Conservation (phyloP, 2,329 filamentous ascomycete genomes). For the Monosporascus cannonballus region DNA sequence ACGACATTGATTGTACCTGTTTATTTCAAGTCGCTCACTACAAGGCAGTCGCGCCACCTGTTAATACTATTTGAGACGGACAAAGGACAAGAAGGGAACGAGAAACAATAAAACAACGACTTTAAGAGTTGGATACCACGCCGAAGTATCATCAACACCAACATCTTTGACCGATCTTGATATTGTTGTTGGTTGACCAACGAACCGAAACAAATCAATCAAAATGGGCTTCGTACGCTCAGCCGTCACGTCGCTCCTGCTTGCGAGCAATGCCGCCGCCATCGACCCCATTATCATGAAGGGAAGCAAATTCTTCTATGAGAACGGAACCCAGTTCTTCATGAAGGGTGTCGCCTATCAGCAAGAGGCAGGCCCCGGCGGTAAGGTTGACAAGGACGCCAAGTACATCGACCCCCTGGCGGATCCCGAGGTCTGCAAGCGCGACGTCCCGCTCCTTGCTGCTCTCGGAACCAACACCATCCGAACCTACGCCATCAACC, state of each 20-base stretch:
- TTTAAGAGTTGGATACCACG: no score
- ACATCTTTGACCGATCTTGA: no score
- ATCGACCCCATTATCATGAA: conserved; percentile 28
- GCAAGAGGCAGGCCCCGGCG: conserved; percentile 47
- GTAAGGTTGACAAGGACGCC: conserved; percentile 25
- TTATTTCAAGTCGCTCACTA: background rate
- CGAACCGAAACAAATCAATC: conserved; percentile 2
- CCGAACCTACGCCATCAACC: conserved; percentile 72
- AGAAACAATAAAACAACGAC: background rate
- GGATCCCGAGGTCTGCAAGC: conserved; percentile 54
- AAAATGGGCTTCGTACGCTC: conserved; percentile 25
- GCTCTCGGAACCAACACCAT: conserved; percentile 68
- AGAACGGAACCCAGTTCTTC: conserved; percentile 47
- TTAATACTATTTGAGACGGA: background rate
- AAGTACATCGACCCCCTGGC: conserved; percentile 66
- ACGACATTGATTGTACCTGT: background rate
- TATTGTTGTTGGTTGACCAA: background rate
- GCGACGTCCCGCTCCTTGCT: conserved; percentile 63
- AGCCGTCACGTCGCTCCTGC: conserved; percentile 20
- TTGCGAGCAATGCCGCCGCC: conserved; percentile 19
- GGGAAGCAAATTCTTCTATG: conserved; percentile 59
- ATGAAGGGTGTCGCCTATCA: conserved; percentile 76
- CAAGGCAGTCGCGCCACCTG: background rate
- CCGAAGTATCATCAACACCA: no score
- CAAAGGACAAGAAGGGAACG: background rate